A percentile compares a stretch with the other conserved stretches of the same genome.
Conservation (phyloP, 2,329 filamentous ascomycete genomes). For the Trichocomaceae sp. region DNA sequence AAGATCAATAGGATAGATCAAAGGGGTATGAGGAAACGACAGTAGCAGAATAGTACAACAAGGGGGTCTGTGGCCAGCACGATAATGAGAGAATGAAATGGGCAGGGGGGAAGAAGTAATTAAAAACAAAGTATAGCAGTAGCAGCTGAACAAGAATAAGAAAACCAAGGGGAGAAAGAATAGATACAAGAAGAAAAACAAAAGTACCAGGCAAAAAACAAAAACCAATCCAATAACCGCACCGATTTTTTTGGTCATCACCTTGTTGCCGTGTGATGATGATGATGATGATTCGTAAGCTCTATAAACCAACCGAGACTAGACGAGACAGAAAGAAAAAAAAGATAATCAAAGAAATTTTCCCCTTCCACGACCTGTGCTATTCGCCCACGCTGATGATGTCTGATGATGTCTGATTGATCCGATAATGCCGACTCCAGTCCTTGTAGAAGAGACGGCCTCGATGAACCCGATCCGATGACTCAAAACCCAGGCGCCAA, state of each 20-base stretch:
- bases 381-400: neutral
- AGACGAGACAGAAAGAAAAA: slow-evolving; percentile 9
- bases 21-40: slow-evolving; percentile 31
- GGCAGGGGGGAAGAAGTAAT: slow-evolving; percentile 6
- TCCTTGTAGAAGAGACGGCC: neutral
- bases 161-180: slow-evolving; percentile 30
- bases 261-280: neutral
- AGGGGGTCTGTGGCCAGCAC: slow-evolving; percentile 35
- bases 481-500: slow-evolving; percentile 12
- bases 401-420: too few species aligned
- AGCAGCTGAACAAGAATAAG: slow-evolving; percentile 16
- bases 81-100: slow-evolving; percentile 14
- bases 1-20: neutral
- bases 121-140: slow-evolving; percentile 17
- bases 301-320: slow-evolving; percentile 1
- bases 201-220: neutral
- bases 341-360: neutral
- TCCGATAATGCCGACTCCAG: neutral
- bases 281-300: slow-evolving; percentile 10
- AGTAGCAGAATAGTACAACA: slow-evolving; percentile 26
- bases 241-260: slow-evolving; percentile 19
- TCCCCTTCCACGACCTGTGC: neutral
- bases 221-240: slow-evolving; percentile 14
- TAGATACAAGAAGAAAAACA: slow-evolving; percentile 34
- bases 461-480: slow-evolving; percentile 3